Evolutionary conservation across 1,284 basidiomycete genomes (phyloP).

Genomic region (Ustilago crameri): DNA sequence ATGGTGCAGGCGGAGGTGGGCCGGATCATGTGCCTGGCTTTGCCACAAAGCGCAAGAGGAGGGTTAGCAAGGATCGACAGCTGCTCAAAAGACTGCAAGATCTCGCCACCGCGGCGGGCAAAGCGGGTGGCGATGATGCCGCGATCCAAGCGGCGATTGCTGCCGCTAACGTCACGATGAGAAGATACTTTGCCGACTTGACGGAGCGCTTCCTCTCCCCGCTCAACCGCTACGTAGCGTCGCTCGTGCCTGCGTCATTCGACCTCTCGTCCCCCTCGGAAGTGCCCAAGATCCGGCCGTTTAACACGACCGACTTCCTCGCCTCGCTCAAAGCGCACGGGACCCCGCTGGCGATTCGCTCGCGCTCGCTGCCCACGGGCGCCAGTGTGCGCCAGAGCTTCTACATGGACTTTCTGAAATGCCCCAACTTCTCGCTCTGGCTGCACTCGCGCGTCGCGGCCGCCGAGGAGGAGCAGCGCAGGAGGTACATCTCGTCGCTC

Average conservation of each 20-base stretch:
- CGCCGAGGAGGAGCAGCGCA: slow-evolving; percentile 60
- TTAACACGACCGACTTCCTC: slow-evolving; percentile 82
- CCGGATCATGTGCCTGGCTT: slow-evolving; percentile 67
- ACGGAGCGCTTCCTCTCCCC: slow-evolving; percentile 91
- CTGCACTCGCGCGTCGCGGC: slow-evolving; percentile 54
- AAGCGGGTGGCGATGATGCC: slow-evolving; percentile 54
- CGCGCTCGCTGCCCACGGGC: slow-evolving; percentile 64
- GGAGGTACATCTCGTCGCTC: slow-evolving; percentile 52
- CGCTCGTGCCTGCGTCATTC: slow-evolving; percentile 65
- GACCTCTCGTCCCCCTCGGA: slow-evolving; percentile 52
- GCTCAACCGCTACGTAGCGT: slow-evolving; percentile 90
- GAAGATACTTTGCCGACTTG: slow-evolving; percentile 85
- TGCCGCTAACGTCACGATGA: slow-evolving; percentile 72
- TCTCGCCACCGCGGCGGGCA: slow-evolving; percentile 35
- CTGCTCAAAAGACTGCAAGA: slow-evolving; percentile 76
- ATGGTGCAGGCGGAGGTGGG: slow-evolving; percentile 55
- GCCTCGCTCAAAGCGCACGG: slow-evolving; percentile 83
- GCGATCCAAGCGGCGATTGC: slow-evolving; percentile 10
- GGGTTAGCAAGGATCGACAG: slow-evolving; percentile 83
- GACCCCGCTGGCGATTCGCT: slow-evolving; percentile 59
- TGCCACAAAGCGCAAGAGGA: slow-evolving; percentile 80
- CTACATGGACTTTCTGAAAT: slow-evolving; percentile 62
- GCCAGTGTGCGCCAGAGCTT: slow-evolving; percentile 51
- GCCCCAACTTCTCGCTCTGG: slow-evolving; percentile 65
- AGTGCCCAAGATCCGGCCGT: slow-evolving; percentile 72